A percentile compares a stretch with the other conserved stretches of the same genome.
Evolutionary conservation across 345 rosid species (phyloP).

Genomic region (Salix arbutifolia): DNA sequence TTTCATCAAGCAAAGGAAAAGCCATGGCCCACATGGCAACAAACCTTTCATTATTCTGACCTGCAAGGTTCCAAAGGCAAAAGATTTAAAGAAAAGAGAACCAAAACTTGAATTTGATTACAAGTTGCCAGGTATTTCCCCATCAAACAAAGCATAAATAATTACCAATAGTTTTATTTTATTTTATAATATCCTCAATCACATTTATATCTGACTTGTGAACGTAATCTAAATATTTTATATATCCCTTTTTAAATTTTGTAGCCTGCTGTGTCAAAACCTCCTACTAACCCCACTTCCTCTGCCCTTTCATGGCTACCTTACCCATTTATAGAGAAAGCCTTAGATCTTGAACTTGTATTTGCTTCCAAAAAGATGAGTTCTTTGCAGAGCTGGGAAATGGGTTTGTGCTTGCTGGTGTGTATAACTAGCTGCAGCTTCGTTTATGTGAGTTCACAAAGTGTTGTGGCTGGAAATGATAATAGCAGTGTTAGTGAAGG

Average conservation of each 20-base stretch:
- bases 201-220: neutral
- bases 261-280: neutral
- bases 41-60: neutral
- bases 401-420: conserved; percentile 33
- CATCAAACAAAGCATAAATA: neutral
- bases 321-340: neutral
- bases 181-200: neutral
- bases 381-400: conserved; percentile 19
- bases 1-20: conserved; percentile 4
- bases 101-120: neutral
- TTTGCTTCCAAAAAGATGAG: conserved; percentile 30
- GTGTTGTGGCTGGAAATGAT: conserved; percentile 17
- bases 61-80: neutral
- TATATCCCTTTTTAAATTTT: neutral
- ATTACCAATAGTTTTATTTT: neutral
- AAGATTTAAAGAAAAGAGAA: neutral
- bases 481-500: conserved; percentile 25
- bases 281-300: neutral
- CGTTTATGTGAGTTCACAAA: conserved; percentile 22
- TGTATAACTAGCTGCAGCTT: conserved; percentile 18
- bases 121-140: neutral
- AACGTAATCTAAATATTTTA: neutral
- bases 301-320: conserved; percentile 12
- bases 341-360: conserved; percentile 19
- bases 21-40: neutral